Conservation (phyloP, 2,329 filamentous ascomycete species). For the Fusarium sterilihyphosum region DNA sequence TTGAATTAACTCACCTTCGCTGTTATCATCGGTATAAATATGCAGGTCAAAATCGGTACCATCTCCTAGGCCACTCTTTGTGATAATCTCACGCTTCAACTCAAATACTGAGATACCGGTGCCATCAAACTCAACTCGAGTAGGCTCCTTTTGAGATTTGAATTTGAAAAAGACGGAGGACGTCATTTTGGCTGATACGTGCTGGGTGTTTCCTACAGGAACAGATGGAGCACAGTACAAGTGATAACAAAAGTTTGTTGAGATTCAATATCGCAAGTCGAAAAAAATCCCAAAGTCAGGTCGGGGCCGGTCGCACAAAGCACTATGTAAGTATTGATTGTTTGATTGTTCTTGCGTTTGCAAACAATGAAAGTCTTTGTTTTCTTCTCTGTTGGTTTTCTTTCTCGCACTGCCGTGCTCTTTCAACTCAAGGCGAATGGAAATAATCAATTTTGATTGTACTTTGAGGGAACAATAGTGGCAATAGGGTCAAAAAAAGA, state of each 20-base stretch:
- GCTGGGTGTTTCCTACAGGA: constrained; percentile 43
- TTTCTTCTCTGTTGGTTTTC: constrained; percentile 45
- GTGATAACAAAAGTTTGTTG: constrained; percentile 34
- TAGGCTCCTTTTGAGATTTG: constrained; percentile 97
- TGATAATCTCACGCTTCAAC: constrained; percentile 98
- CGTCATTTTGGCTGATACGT: constrained; percentile 71
- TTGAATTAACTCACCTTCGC: constrained; percentile 75
- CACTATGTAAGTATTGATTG: constrained; percentile 48
- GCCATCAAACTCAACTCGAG: constrained; percentile 94
- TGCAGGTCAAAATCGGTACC: constrained; percentile 96
- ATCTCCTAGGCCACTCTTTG: constrained; percentile 90
- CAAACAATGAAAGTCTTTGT: constrained; percentile 39
- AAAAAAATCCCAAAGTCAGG: constrained; percentile 24
- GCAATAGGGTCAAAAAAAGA: constrained; percentile 46
- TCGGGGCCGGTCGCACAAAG: constrained; percentile 41
- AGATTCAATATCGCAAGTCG: constrained; percentile 33
- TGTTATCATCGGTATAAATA: constrained; percentile 91
- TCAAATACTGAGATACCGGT: constrained; percentile 99
- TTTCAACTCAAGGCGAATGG: constrained; percentile 51
- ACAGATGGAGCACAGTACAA: constrained; percentile 39
- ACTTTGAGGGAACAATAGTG: constrained; percentile 50
- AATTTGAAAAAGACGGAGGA: constrained; percentile 99
- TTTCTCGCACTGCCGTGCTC: constrained; percentile 52
- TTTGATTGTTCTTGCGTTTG: constrained; percentile 40
- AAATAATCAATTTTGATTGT: constrained; percentile 66